Evolutionary conservation across 768 basidiomycete genomes (phyloP).

Genomic region (Russula abietina): DNA sequence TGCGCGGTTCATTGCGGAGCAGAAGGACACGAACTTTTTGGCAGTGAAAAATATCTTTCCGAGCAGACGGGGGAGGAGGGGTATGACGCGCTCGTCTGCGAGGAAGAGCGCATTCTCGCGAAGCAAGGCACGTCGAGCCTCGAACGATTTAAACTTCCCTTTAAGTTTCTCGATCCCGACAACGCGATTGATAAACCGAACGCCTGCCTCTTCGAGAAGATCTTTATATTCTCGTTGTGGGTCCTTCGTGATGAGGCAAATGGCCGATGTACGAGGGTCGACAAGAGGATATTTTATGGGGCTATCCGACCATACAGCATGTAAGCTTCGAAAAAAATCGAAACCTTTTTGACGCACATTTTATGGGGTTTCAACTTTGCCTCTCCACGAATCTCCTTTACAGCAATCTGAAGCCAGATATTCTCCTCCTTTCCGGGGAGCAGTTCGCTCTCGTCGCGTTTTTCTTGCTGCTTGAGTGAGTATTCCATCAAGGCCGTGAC

Average conservation of each 20-base stretch:
- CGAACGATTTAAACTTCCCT: conserved; percentile 86
- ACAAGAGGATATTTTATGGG: conserved; percentile 75
- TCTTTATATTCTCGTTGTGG: conserved; percentile 97
- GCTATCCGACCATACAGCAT: conserved; percentile 35
- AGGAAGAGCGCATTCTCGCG: conserved; percentile 91
- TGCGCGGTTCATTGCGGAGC: neutral
- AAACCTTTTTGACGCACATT: conserved; percentile 56
- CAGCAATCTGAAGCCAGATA: conserved; percentile 84
- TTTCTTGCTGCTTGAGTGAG: conserved; percentile 53
- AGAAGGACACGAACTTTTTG: conserved; percentile 68
- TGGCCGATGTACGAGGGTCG: conserved; percentile 71
- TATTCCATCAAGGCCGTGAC: conserved; percentile 73
- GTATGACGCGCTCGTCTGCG: conserved; percentile 85
- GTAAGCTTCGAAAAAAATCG: neutral
- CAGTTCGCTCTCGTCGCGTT: conserved; percentile 68
- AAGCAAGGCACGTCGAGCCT: conserved; percentile 73
- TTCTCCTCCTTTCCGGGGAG: conserved; percentile 73
- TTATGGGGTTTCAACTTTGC: conserved; percentile 74
- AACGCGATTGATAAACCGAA: conserved; percentile 88
- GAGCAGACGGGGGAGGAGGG: conserved; percentile 78
- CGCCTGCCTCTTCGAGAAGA: conserved; percentile 64
- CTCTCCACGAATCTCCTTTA: conserved; percentile 73
- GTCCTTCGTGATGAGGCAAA: conserved; percentile 93
- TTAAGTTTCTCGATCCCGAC: conserved; percentile 89
- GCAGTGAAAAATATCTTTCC: conserved; percentile 91